phyloP scores from a whole-genome alignment of 176 grass and related monocot genomes.

The Themeda triandra region DNA sequence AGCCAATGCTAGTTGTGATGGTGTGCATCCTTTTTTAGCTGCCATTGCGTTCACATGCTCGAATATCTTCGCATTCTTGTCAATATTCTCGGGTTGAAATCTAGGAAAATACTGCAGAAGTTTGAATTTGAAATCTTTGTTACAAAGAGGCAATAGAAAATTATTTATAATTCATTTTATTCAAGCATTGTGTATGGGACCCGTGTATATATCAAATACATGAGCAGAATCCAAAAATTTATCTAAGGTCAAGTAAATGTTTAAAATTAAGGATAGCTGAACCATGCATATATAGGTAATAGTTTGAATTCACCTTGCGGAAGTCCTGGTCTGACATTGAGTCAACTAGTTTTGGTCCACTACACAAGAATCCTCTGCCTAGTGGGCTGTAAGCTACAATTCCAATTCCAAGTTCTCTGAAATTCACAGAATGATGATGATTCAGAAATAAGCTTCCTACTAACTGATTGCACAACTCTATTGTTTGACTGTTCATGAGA shows the following conservation, averaged over 20 bases:
- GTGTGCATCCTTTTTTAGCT: not conserved
- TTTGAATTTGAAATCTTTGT: too few relatives aligned
- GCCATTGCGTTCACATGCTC: not conserved
- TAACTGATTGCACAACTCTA: not conserved
- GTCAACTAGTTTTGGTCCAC: constrained; percentile 39
- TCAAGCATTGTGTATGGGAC: too few relatives aligned
- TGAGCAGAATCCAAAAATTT: too few relatives aligned
- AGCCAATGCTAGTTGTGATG: constrained; percentile 24
- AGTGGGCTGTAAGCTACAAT: constrained; percentile 55
- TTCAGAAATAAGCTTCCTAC: not conserved
- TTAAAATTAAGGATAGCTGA: not conserved
- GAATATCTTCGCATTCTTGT: not conserved
- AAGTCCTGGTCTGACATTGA: constrained; percentile 35
- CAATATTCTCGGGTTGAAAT: not conserved
- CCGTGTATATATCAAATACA: too few relatives aligned
- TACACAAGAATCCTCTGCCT: constrained; percentile 38
- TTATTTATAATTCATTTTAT: too few relatives aligned
- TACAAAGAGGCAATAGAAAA: too few relatives aligned
- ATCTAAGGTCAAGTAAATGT: not conserved
- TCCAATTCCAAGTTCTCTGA: constrained; percentile 65
- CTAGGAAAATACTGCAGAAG: too few relatives aligned
- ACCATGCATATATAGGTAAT: not conserved
- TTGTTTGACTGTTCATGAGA: not conserved
- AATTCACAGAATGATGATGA: not conserved
- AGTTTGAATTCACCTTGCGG: constrained; percentile 36